Evolutionary conservation across 2,329 filamentous ascomycete species (phyloP), one percentile per base, ranked within the genome.

Genomic region (Penicillium rolfsii): DNA sequence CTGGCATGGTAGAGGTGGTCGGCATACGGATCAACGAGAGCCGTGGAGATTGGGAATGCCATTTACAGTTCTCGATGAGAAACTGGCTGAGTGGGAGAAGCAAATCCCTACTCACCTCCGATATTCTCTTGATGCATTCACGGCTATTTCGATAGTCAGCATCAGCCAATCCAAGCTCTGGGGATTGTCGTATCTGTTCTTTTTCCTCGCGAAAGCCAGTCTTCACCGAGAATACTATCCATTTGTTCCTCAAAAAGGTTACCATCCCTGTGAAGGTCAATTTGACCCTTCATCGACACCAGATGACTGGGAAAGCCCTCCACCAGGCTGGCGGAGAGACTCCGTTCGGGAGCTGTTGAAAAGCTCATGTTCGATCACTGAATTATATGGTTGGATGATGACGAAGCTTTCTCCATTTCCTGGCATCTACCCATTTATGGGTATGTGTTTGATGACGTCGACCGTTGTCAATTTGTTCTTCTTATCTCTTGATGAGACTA

Each of bases 151-250:
- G 0, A 56, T 56, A 30, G 14, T 56, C 28, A 56, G 41, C 1
- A 26, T 14, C 19, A 38, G 28, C 35, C 41, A 48, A 36, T 45
- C 41, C 7, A 56, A 48, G 41, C n/a, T 56, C 7, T 56, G 54
- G 54, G 54, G 54, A 7, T 19, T 56, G 1, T 36, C 30, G 4
- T 48, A 56, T 19, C 26, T 56, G 14, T 56, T 56, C 19, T 56
- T 56, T 30, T 56, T 56, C 7, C 41, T 56, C 14, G 54, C 54
- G 5, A 56, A 56, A 38, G 33, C 45, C 24, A 35, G 36, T 8
- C 54, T 56, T n/a, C 54, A 48, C 19, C 41, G 41, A 35, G 54
- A 56, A 19, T 56, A 56, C 24, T 48, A 38, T 24, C 54, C 54
- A 8, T 56, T 56, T 38, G 33, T 48, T 38, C 54, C 54, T 4